A percentile compares a stretch with the other conserved stretches of the same genome.
Evolutionary conservation across 192 early-diverging fungal species (phyloP).

Genomic region (Dimargaris verticillata): DNA sequence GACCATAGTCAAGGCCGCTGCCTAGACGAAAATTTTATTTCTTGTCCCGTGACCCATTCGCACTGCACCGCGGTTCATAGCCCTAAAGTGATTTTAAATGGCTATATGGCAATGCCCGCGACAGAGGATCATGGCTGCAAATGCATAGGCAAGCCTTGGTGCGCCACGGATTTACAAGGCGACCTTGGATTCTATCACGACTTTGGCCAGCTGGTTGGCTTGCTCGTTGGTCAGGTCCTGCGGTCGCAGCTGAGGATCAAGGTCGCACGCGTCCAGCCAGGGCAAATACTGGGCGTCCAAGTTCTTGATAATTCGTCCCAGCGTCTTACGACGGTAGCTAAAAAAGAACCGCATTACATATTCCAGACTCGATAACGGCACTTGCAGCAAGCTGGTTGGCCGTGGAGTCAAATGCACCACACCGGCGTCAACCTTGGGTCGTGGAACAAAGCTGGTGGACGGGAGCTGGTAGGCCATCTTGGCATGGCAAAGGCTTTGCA

Average conservation of each 20-base stretch:
- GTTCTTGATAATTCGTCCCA: slow-evolving; percentile 38
- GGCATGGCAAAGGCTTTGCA: slow-evolving; percentile 51
- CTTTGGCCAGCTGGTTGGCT: slow-evolving; percentile 37
- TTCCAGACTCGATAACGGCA: slow-evolving; percentile 37
- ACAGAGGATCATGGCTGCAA: too few relatives aligned
- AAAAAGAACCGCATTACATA: slow-evolving; percentile 42
- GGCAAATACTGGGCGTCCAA: slow-evolving; percentile 23
- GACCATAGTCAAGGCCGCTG: too few relatives aligned
- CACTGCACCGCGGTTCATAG: too few relatives aligned
- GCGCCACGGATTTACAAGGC: slow-evolving; percentile 6
- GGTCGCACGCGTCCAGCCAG: slow-evolving; percentile 31
- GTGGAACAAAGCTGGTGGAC: slow-evolving; percentile 50
- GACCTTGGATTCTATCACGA: slow-evolving; percentile 23
- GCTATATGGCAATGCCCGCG: too few relatives aligned
- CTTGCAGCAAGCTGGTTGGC: slow-evolving; percentile 24
- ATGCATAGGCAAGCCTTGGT: too few relatives aligned
- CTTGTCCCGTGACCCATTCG: too few relatives aligned
- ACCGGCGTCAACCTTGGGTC: slow-evolving; percentile 54
- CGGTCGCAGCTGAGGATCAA: slow-evolving; percentile 37
- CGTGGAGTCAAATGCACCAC: slow-evolving; percentile 49
- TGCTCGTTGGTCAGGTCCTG: slow-evolving; percentile 43
- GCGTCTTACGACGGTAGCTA: slow-evolving; percentile 50
- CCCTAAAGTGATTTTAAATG: too few relatives aligned
- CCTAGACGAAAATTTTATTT: too few relatives aligned
- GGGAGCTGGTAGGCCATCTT: slow-evolving; percentile 43